Evolutionary conservation across 2,329 filamentous ascomycete species (phyloP), one percentile per base, ranked within the genome.

Genomic region (Thermomyces lanuginosus): DNA sequence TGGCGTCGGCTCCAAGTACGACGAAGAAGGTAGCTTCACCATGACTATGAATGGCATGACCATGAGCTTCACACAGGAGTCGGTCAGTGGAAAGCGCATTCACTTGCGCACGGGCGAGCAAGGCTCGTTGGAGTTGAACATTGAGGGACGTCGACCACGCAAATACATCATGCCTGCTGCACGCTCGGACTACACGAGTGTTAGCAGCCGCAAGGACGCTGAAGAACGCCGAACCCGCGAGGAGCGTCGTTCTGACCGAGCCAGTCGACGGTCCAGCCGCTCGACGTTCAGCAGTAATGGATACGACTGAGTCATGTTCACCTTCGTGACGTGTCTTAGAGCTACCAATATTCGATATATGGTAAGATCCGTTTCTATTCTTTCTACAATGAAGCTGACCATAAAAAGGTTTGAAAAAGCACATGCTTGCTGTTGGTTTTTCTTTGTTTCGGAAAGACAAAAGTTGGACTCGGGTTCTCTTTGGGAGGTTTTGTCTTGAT

Each of bases 21-120:
- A 51, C 12, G 52, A 54, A 8, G 43, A 49, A 23, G 48, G 51
- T 28, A 50, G 46, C 26, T 48, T 57, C 35, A 46, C 46, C 24
- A 51, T 56, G 37, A 46, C 40, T 9, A 45, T 56, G 37, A 49
- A 53, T 23, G 54, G 53, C 13, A 42, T 56, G 20, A 53, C 46
- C 16, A 53, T 57, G 35, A 50, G 43, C 24, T 48, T 57, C 23
- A 42, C 43, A 8, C 44, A 47, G 28, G 46, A 51, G 27, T 41
- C 45, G 14, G 39, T 55, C 13, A 46, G 43, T 3, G 47, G 51
- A 12, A 55, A 53, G 39, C 42, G 36, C 23, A 55, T 57, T 36
- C 55, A 45, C 30, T 35, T 57, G 20, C 48, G 49, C 12, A 46
- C 51, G 1, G 49, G 48, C 15, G 46, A 57, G 4, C 41, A 48